These are phyloP conservation scores for Geosmithia morbida DNA, from an alignment of 2,329 filamentous ascomycete species.

Conservation along the genomic window DNA sequence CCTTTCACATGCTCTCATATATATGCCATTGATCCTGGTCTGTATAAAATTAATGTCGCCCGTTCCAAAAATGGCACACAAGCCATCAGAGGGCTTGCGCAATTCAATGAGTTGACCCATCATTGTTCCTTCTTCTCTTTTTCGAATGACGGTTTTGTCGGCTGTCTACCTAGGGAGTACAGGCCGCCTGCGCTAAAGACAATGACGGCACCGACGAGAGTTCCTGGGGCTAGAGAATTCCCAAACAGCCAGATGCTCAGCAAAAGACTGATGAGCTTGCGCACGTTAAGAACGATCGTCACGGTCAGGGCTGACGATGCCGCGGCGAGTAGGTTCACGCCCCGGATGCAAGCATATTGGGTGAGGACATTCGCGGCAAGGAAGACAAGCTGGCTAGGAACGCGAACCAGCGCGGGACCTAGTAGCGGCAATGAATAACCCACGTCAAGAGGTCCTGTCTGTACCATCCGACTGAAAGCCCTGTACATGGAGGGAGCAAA, in stretches of 20 bases:
- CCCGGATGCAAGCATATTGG: constrained; percentile 88
- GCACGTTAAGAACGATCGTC: constrained; percentile 88
- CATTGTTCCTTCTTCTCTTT: background rate
- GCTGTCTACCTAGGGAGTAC: constrained; percentile 49
- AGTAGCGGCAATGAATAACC: constrained; percentile 1
- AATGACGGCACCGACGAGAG: constrained; percentile 65
- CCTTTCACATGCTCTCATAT: too few species aligned
- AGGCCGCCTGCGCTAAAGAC: constrained; percentile 87
- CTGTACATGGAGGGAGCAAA: constrained; percentile 50
- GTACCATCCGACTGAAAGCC: constrained; percentile 48
- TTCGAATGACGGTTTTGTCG: background rate
- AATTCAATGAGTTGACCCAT: background rate
- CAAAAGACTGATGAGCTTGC: constrained; percentile 83
- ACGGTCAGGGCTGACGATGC: constrained; percentile 85
- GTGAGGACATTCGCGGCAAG: constrained; percentile 69
- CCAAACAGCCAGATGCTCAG: constrained; percentile 92
- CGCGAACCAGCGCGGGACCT: constrained; percentile 1
- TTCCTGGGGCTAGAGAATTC: constrained; percentile 62
- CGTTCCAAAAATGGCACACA: background rate
- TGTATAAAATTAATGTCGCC: background rate
- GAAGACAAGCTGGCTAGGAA: constrained; percentile 59
- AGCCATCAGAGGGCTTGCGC: too few species aligned
- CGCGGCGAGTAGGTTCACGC: constrained; percentile 86
- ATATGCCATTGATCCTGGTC: too few species aligned
- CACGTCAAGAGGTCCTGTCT: constrained; percentile 36